Evolutionary conservation across 129 eudicot species (phyloP).

Genomic region (Chrysanthemum makinoi): DNA sequence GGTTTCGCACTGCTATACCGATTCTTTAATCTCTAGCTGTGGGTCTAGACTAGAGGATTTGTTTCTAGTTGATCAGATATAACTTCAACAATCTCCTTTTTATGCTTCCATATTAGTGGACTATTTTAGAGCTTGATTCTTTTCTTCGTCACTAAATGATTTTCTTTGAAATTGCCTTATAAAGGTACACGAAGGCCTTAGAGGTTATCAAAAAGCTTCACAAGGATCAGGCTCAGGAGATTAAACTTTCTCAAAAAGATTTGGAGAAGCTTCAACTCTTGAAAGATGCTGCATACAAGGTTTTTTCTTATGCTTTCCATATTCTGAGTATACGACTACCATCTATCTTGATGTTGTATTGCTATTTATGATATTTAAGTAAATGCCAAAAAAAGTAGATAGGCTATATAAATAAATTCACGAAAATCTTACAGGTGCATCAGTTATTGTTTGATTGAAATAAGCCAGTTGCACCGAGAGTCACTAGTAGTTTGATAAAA

Average conservation of each 20-base stretch:
- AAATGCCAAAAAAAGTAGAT: slow-evolving; percentile 1
- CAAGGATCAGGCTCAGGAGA: slow-evolving; percentile 94
- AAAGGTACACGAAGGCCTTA: slow-evolving; percentile 92
- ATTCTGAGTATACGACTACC: background rate
- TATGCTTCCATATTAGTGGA: background rate
- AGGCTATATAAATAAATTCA: background rate
- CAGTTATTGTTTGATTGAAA: no score
- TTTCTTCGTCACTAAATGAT: background rate
- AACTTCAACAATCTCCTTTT: background rate
- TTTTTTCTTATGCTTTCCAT: slow-evolving; percentile 25
- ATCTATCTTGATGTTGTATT: background rate
- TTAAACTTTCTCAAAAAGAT: slow-evolving; percentile 78
- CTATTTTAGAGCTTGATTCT: slow-evolving; percentile 5
- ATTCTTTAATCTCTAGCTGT: background rate
- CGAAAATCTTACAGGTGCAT: slow-evolving; percentile 1
- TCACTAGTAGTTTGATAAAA: no score
- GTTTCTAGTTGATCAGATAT: slow-evolving; percentile 1
- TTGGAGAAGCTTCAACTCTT: slow-evolving; percentile 80
- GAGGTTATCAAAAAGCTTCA: slow-evolving; percentile 97
- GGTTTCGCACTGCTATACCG: background rate
- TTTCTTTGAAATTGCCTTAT: background rate
- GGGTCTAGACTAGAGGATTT: background rate
- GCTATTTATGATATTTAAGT: background rate
- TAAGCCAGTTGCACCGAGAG: no score
- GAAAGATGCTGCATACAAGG: slow-evolving; percentile 94